These are phyloP conservation scores for Besnoitia besnoiti DNA, from an alignment of 169 alveolate species.

Conservation along the genomic window DNA sequence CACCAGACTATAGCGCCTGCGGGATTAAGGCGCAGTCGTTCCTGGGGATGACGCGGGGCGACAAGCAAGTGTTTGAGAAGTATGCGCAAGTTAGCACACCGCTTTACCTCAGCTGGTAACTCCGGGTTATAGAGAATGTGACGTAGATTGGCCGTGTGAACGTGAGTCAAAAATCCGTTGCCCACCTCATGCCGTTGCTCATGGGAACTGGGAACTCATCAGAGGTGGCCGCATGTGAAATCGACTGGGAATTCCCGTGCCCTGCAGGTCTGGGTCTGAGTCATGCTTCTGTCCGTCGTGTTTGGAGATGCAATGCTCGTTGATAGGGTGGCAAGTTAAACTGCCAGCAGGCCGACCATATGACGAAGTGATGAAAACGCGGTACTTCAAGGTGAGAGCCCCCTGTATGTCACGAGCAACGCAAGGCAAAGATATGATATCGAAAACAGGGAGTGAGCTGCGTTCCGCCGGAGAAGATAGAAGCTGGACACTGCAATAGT, in stretches of 20 bases:
- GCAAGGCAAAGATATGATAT: background rate
- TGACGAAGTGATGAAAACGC: background rate
- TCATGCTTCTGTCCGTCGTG: background rate
- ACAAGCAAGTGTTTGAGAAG: slow-evolving; percentile 3
- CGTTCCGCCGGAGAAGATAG: slow-evolving; percentile 22
- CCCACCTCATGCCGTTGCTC: background rate
- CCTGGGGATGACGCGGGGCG: background rate
- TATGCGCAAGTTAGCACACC: background rate
- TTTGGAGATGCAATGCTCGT: background rate
- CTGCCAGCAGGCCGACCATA: background rate
- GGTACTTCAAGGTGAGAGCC: background rate
- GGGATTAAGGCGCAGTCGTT: background rate
- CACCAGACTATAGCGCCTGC: background rate
- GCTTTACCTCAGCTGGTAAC: background rate
- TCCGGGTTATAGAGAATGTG: slow-evolving; percentile 6
- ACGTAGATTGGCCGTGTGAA: slow-evolving; percentile 36
- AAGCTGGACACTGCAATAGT: background rate
- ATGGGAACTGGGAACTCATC: background rate
- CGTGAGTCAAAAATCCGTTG: background rate
- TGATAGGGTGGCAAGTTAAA: slow-evolving; percentile 48
- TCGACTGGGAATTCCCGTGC: slow-evolving; percentile 55
- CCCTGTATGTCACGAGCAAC: background rate
- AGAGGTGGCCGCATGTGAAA: slow-evolving; percentile 47
- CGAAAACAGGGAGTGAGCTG: slow-evolving; percentile 41
- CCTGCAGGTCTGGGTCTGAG: slow-evolving; percentile 19